phyloP scores from a whole-genome alignment of 208 protist genomes.

The Leishmania arabica region DNA sequence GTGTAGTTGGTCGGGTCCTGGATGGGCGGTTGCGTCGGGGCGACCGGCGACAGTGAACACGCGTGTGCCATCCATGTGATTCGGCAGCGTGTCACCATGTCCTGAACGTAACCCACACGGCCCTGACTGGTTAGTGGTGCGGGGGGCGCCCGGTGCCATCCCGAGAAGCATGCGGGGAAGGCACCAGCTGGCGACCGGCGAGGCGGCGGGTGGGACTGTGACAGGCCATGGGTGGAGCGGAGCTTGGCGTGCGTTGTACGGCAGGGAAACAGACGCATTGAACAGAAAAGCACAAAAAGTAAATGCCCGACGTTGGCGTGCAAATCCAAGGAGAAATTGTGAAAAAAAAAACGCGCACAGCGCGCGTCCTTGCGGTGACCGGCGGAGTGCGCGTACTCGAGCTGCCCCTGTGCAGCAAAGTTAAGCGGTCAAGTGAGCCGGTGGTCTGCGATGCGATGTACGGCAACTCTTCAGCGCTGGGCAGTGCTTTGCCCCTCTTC shows the following conservation, averaged over 20 bases:
- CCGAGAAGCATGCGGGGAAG: not conserved
- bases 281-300: not conserved
- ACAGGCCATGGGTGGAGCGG: not conserved
- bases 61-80: not conserved
- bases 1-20: not conserved
- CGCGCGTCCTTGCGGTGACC: not conserved
- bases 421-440: not conserved
- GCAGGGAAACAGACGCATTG: too few species aligned
- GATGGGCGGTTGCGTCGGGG: not conserved
- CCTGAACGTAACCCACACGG: not conserved
- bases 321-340: not conserved
- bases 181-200: not conserved
- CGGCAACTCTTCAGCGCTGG: not conserved
- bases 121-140: too few species aligned
- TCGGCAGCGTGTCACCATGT: not conserved
- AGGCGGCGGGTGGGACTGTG: not conserved
- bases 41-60: not conserved
- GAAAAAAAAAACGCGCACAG: not conserved
- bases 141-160: not conserved
- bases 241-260: not conserved
- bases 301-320: not conserved
- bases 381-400: not conserved
- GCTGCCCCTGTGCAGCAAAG: not conserved
- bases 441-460: not conserved
- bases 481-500: not conserved